These are phyloP conservation scores for Phytophthora multivora DNA, from an alignment of 352 stramenopile genomes.

Conservation along the genomic window DNA sequence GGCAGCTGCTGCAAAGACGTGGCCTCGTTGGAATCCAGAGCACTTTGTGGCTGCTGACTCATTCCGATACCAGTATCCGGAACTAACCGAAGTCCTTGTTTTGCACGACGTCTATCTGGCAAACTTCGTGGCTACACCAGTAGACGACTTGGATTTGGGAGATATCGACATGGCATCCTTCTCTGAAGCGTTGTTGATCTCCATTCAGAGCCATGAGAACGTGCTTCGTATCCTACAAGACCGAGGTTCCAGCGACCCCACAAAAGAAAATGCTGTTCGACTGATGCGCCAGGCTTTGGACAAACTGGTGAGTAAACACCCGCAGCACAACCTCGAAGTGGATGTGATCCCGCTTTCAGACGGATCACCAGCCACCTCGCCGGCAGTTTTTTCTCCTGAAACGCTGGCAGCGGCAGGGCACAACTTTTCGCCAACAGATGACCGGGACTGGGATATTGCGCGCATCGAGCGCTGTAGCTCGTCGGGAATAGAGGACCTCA, in stretches of 20 bases:
- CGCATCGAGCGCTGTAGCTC: constrained; percentile 45
- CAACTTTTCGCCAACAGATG: constrained; percentile 29
- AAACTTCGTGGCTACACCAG: constrained; percentile 66
- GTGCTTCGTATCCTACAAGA: constrained; percentile 79
- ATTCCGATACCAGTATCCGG: constrained; percentile 85
- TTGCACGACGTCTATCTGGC: constrained; percentile 84
- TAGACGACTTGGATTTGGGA: constrained; percentile 56
- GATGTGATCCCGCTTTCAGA: constrained; percentile 13
- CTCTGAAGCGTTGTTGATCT: constrained; percentile 78
- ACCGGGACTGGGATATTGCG: constrained; percentile 30
- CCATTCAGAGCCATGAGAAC: constrained; percentile 84
- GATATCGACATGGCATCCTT: constrained; percentile 81
- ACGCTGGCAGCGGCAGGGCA: constrained; percentile 11
- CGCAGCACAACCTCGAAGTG: constrained; percentile 82
- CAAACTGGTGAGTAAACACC: constrained; percentile 77
- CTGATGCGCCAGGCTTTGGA: constrained; percentile 78
- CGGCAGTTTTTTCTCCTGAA: constrained; percentile 17
- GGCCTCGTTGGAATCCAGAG: constrained; percentile 81
- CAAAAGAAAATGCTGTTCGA: constrained; percentile 60
- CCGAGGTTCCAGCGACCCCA: constrained; percentile 58
- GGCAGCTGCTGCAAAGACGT: constrained; percentile 50
- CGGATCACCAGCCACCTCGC: constrained; percentile 3
- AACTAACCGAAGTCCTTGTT: constrained; percentile 76
- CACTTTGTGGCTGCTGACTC: constrained; percentile 88
- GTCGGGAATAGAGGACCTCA: constrained; percentile 59